Evolutionary conservation across 2,329 filamentous ascomycete genomes (phyloP), one percentile per base, ranked within the genome.

Genomic region (Amauroascus verrucosus): DNA sequence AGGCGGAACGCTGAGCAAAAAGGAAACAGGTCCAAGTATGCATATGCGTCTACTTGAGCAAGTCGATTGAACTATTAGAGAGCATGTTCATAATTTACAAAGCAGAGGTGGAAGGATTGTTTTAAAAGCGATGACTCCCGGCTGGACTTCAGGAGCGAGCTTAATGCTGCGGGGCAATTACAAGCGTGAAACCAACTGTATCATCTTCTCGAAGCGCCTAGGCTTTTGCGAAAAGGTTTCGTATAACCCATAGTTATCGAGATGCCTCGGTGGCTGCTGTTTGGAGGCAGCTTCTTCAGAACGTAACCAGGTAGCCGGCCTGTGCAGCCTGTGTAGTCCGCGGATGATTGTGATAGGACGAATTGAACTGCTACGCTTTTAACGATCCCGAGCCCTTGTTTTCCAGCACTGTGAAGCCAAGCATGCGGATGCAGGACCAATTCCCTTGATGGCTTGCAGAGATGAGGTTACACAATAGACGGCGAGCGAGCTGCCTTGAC

Each of bases 131-230:
- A 41, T 22, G 38, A 13, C 38, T 24, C 16, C 32, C 38, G 22
- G 33, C 32, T 9, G 16, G 46, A n/a, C 33, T 48, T 30, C 46
- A 37, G 32, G 44, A 20, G 44, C 20, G 24, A 46, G 24, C 33
- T 38, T 35, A 13, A 35, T 32, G 24, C 18, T 48, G 46, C 46
- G 46, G 46, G 46, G 33, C 46, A 37, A 37, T 48, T 48, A 26
- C 16, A 38, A 40, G 46, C 46, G 46, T 48, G 46, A 38, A 33
- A 48, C 22, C 33, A 28, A 13, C 26, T 2, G 44, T 46, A 46
- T 30, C 44, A 46, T 32, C 16, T 32, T 32, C 44, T 46, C 44
- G 44, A 46, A 33, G 32, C 26, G 44, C 28, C 44, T 46, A 45
- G 43, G 24, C 43, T 18, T 45, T 9, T 20, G n/a, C n/a, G n/a